Evolutionary conservation across 2,329 filamentous ascomycete species (phyloP), one percentile per base, ranked within the genome.

Genomic region (Exophiala sp.): DNA sequence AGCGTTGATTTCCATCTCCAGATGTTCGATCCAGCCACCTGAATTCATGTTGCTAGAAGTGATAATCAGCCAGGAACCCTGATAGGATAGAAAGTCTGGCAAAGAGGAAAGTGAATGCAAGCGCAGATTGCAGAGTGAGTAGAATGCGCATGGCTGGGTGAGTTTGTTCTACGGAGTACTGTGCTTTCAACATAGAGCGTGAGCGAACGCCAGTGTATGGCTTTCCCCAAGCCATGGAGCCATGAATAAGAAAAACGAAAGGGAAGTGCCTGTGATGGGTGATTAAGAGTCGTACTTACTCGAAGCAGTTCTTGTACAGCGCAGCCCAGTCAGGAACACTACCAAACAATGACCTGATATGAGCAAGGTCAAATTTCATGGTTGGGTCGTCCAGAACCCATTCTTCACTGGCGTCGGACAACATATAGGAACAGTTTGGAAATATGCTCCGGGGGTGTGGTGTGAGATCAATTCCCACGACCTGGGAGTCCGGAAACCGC

Each of bases 301-400:
- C 62, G 43, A 68, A 67, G 41, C 64, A 66, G 46, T 70, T 63
- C 44, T 65, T 58, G 56, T 72, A 72, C 24, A 72, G 58, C 10
- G 57, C 59, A 24, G 59, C 51, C 68, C 68, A 72, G 47, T 71
- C 67, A 10, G 57, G 65, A 20, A 72, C 61, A 18, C 63, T 65
- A n/a, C 66, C 70, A 52, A 70, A 71, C 40, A 72, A 42, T 11
- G 59, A 65, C 40, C 73, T 67, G n/a, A 71, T 66, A 54, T 75
- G 72, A 16, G 76, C 67, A 49, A 75, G 66, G 53, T 76, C 72
- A 55, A 76, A 76, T 18, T 59, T 65, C 24, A 64, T 60, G 14
- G 60, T 53, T 16, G 64, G 55, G 35, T 65, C 60, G n/a, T 63
- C 55, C 44, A 70, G 66, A 2, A 67, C 60, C 70, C 69, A 72